Evolutionary conservation across 2,329 filamentous ascomycete genomes (phyloP), one percentile per base, ranked within the genome.

Genomic region (Alternaria ventricosa): DNA sequence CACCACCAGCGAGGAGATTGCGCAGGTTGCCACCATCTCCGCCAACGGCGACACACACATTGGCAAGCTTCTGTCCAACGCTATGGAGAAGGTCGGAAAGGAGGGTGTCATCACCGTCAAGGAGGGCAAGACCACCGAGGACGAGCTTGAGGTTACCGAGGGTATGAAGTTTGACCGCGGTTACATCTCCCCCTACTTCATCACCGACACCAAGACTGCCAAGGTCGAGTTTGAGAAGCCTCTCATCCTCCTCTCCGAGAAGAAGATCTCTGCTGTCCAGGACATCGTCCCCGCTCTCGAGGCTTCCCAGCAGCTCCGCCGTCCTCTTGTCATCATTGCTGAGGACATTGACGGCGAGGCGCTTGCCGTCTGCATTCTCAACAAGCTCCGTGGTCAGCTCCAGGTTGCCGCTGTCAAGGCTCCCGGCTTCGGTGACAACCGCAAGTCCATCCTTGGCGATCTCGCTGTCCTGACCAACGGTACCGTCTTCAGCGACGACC

Each of bases 201-300:
- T 99, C 87, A 99, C 96, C 86, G 96, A 99, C 79, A 86, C 94
- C 88, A 99, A 99, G 91, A 84, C 94, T 64, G 94, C 97, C 83
- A 99, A 99, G 90, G 94, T 98, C 62, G 96, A 99, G 86, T 99
- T 99, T 73, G 96, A 99, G 90, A 98, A 99, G 89, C 96, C 96
- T 71, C 85, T 99, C 80, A 96, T 99, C 82, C 92, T 99, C 55
- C 92, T 99, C 60, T 98, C 96, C 9, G 96, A 99, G 90, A 98
- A 97, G 92, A 99, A 99, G 91, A 99, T 99, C 84, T 99, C 96
- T 56, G 93, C 94, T 65, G 96, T 98, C 64, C 95, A 98, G 86
- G 96, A 99, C 84, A 98, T 99, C 79, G 95, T 99, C 79, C 96
- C 96, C 70, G 94, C 96, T 70, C 93, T 99, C 61, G 96, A 99